These are phyloP conservation scores for Ophiognomonia clavigignenti-juglandacearum DNA, from an alignment of 2,329 filamentous ascomycete species.

Conservation along the genomic window DNA sequence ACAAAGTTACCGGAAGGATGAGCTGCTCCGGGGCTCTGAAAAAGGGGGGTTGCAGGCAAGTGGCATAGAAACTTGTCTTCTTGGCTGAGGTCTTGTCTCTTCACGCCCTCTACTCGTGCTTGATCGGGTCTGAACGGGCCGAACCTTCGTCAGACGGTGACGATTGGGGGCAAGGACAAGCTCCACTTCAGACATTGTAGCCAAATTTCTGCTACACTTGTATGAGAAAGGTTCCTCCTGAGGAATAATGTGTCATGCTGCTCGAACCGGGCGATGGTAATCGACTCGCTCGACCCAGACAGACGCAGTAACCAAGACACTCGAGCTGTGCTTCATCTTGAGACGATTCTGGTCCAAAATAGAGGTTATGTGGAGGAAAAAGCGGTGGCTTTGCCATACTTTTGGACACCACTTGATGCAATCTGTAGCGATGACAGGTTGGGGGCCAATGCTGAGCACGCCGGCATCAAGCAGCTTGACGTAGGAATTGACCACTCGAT, in stretches of 20 bases:
- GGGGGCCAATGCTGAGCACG: background rate
- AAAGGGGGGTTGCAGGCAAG: slow-evolving; percentile 14
- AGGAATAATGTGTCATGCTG: background rate
- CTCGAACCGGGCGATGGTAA: background rate
- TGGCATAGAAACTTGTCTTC: slow-evolving; percentile 12
- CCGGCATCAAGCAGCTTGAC: background rate
- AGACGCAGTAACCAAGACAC: no score
- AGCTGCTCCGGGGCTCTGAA: background rate
- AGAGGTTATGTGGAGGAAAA: no score
- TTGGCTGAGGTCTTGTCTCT: background rate
- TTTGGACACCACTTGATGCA: no score
- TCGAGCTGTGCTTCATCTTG: no score
- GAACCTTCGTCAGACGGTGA: slow-evolving; percentile 10
- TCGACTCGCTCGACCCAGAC: background rate
- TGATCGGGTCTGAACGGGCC: background rate
- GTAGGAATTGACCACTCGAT: background rate
- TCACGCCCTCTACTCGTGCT: background rate
- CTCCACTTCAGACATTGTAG: background rate
- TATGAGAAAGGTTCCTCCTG: slow-evolving; percentile 12
- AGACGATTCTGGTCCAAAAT: no score
- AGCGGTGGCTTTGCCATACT: no score
- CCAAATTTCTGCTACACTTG: slow-evolving; percentile 13
- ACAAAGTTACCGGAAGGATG: slow-evolving; percentile 10
- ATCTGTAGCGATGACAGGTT: no score
- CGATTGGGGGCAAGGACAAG: slow-evolving; percentile 1